phyloP scores from a whole-genome alignment of 2,329 filamentous ascomycete genomes.

The Berkeleyomyces basicola region DNA sequence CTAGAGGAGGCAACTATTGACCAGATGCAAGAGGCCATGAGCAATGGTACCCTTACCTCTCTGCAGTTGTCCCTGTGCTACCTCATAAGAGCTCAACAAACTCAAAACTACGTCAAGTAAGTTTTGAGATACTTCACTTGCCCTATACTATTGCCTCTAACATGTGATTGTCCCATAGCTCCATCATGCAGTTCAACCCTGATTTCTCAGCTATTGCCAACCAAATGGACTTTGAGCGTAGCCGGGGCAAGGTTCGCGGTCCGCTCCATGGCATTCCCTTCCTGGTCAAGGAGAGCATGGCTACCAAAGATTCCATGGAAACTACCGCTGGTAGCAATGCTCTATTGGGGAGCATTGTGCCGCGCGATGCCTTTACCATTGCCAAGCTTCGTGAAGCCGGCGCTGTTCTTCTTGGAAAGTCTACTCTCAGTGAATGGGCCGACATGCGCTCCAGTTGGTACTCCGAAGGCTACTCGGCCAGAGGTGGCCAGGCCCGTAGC shows the following conservation, averaged over 20 bases:
- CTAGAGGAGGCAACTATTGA: constrained; percentile 57
- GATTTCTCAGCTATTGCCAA: constrained; percentile 47
- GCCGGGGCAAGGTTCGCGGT: constrained; percentile 37
- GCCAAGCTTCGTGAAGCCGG: constrained; percentile 44
- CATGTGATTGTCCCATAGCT: constrained; percentile 20
- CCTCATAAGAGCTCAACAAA: constrained; percentile 41
- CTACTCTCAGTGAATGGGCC: constrained; percentile 57
- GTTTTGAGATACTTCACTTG: constrained; percentile 12
- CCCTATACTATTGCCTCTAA: background rate
- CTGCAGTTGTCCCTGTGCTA: constrained; percentile 47
- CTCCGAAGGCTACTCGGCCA: constrained; percentile 48
- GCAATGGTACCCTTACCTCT: constrained; percentile 36
- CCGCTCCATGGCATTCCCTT: constrained; percentile 62
- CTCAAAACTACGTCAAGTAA: constrained; percentile 47
- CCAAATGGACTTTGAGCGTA: constrained; percentile 42
- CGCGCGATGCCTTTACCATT: constrained; percentile 51
- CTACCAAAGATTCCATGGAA: constrained; percentile 51
- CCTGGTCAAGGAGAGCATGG: constrained; percentile 59
- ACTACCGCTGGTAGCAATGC: constrained; percentile 57
- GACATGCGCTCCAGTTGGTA: constrained; percentile 52
- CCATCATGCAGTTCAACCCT: constrained; percentile 50
- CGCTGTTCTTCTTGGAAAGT: constrained; percentile 54
- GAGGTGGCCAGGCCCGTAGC: constrained; percentile 46
- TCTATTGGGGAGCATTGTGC: constrained; percentile 47
- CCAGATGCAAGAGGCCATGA: constrained; percentile 43